Conservation (phyloP, 441 rosid species). For the Pelargonium cotyledonis region DNA sequence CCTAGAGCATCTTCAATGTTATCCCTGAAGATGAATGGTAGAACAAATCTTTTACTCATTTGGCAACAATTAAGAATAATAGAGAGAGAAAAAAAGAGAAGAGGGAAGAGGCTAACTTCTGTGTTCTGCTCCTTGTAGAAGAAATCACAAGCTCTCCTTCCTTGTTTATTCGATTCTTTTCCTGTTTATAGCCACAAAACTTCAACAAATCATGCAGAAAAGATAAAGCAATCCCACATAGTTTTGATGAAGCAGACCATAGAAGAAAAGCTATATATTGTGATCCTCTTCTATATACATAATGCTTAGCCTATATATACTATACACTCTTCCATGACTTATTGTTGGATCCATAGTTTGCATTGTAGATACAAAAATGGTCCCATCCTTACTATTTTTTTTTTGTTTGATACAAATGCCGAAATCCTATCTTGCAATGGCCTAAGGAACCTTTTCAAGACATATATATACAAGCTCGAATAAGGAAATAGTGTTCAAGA, state of each 20-base stretch:
- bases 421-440: too few relatives aligned
- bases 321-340: background rate
- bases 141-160: conserved; percentile 93
- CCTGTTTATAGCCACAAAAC: conserved; percentile 40
- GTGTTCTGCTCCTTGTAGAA: conserved; percentile 91
- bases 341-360: background rate
- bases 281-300: background rate
- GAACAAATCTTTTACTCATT: conserved; percentile 12
- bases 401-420: too few relatives aligned
- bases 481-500: too few relatives aligned
- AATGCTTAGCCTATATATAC: background rate
- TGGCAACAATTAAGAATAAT: conserved; percentile 11
- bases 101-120: conserved; percentile 45
- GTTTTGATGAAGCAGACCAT: too few relatives aligned
- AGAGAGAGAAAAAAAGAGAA: conserved; percentile 6
- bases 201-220: background rate
- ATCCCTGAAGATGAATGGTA: conserved; percentile 52
- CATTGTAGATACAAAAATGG: too few relatives aligned
- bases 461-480: too few relatives aligned
- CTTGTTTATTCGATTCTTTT: conserved; percentile 89
- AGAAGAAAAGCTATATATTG: background rate
- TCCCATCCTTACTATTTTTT: too few relatives aligned
- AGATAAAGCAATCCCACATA: background rate
- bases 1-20: conserved; percentile 82
- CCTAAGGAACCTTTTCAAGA: too few relatives aligned